A percentile compares a stretch with the other conserved stretches of the same genome.
Evolutionary conservation across 164 flowering plant species (phyloP).

Genomic region (Litsea cubeba): DNA sequence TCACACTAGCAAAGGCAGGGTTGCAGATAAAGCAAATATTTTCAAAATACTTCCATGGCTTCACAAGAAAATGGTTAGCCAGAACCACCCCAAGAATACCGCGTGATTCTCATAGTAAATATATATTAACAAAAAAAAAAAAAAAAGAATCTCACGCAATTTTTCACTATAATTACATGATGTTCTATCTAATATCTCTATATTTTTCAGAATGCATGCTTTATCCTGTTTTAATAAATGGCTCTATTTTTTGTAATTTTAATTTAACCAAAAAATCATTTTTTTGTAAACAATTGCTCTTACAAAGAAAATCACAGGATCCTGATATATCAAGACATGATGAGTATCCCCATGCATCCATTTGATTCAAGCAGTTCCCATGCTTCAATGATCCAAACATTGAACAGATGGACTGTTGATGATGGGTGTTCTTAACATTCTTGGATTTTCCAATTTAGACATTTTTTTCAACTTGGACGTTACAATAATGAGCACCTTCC

Average conservation of each 20-base stretch:
- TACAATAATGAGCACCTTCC: neutral
- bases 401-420: neutral
- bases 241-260: no score
- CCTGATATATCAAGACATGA: neutral
- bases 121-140: neutral
- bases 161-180: no score
- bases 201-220: no score
- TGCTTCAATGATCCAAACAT: neutral
- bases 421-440: no score
- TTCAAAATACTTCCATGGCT: neutral
- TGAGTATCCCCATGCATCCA: neutral
- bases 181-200: no score
- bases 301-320: neutral
- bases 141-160: neutral
- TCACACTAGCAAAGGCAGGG: neutral
- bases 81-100: neutral
- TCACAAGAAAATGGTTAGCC: neutral
- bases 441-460: neutral
- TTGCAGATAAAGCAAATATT: neutral
- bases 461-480: neutral
- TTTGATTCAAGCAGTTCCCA: neutral
- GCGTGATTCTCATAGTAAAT: no score
- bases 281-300: neutral
- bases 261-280: no score
- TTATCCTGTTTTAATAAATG: no score